Evolutionary conservation across 768 basidiomycete species (phyloP), one percentile per base, ranked within the genome.

Genomic region (Chalciporus piperatus): DNA sequence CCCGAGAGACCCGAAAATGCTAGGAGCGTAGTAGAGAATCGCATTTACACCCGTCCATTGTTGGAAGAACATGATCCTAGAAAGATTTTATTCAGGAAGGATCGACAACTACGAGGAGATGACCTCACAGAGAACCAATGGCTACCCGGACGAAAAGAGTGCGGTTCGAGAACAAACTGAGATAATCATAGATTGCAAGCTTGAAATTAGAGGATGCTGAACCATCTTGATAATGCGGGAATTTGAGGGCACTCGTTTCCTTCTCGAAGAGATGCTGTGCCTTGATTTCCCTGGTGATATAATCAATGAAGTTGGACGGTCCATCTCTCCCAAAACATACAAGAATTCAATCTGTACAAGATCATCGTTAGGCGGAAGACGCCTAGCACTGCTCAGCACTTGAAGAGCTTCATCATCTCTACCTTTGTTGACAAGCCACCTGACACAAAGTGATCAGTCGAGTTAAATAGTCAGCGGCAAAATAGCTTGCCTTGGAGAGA

Each of bases 11-110:
- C 72, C 42, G 73, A 90, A 91, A 52, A 91, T 89, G 37, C 70
- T 76, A 3, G 84, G 88, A 0, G 87, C 87, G 58, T 89, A 89
- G 72, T 89, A 89, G 45, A 89, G 69, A 57, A 88, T 84, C 6
- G 81, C 84, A 57, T 88, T 87, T 59, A 87, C 76, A 54, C 87
- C 89, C 27, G 86, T 88, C 86, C 87, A 89, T 68, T 89, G 87
- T 63, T 89, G 88, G 75, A 87, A 89, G 72, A 84, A 85, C 87
- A 85, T 92, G 38, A 73, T 82, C 54, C 80, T 80, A 13, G 47
- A 5, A 42, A 20, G 41, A 16, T 13, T 23, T 19, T 37, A 12
- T 59, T 41, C 61, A 41, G 4, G 28, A 41, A 25, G 6, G 25
- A 23, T 23, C 25, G 42, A 45, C 17, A 38, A 42, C 6, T n/a